Evolutionary conservation across 495 filamentous ascomycete genomes (phyloP), one percentile per base, ranked within the genome.

Genomic region (Penicillium salamii): DNA sequence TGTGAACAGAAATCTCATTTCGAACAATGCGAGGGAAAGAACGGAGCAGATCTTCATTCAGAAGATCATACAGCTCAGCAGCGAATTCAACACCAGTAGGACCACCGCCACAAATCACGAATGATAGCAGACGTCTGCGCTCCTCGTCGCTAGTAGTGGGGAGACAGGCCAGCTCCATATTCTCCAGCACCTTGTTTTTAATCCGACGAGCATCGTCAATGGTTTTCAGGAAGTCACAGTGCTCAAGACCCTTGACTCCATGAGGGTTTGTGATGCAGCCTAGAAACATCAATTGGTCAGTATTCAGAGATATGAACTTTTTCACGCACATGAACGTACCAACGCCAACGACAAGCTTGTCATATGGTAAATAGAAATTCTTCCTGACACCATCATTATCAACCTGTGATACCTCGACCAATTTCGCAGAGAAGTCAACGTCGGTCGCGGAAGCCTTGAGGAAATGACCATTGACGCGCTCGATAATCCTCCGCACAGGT

Each of bases 51-150:
- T 99, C 95, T 66, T 99, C 95, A 59, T 99, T 99, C 24, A 99
- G 76, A 64, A 99, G 78, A 69, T 99, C 95, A 58, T 84, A 97
- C 0, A 99, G 76, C 63, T 99, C 95, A 2, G 95, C 93, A 2
- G 95, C 95, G 61, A 99, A 99, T 57, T 97, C 91, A 20, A 98
- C 93, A 52, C 93, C 93, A 4, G 95, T 99, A 29, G 95, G 95
- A 2, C 95, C 95, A 54, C 95, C 95, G 55, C 95, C 95, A 69
- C 87, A 88, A 41, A 99, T 71, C 37, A 97, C 95, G 59, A 99
- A 99, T 0, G 92, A 97, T 7, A 99, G 71, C 19, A 99, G 72
- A 18, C 92, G 82, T 62, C 77, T 82, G 42, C 95, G 82, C 68
- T 99, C 91, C 24, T 91, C 88, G 56, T 99, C 95, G 2, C 79